Base-by-base conservation (phyloP, 2,329 filamentous ascomycete genomes). In the Aspergillus awamori region DNA sequence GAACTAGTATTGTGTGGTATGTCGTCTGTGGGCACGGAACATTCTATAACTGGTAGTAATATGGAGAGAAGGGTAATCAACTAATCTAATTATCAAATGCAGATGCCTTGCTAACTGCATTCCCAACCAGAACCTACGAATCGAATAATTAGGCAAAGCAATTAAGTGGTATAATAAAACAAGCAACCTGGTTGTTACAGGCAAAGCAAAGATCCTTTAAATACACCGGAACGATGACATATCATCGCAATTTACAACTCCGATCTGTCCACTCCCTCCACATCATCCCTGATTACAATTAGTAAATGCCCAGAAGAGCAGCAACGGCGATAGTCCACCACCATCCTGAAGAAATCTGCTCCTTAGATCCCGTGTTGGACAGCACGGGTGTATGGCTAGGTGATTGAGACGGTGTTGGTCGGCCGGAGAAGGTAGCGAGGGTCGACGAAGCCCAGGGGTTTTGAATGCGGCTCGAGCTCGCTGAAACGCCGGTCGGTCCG, bases 391-490 rank as follows among this genome's bases (percentile, higher is more conserved):
- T 43, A n/a, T 28, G 20, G 6, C 38, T 43, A 17, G 53, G 26
- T 8, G 61, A 55, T 5, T 28, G 51, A 22, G 53, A 55, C 1
- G 61, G 60, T 20, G 60, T 59, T 36, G 33, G 49, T 4, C 38
- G 59, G 53, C 76, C 30, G 53, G 60, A 30, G 11, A 58, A 38
- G 64, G 60, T 63, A 33, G 61, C 64, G 5, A 59, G 67, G 47
- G 62, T 67, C 20, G 64, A 65, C 17, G 60, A 61, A 5, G 45
- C 45, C 65, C 63, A 69, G 30, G 64, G 63, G 17, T 63, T 68
- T 39, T 68, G 62, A 15, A 71, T 57, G 30, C 51, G 47, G 13
- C 69, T 68, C 39, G 58, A 52, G 10, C 63, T 65, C 13, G 70
- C 54, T 8, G 67, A 66, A 6, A 43, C 65, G 59, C 57, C 56